phyloP scores from a whole-genome alignment of 768 basidiomycete genomes.

The Amyloporia xantha region DNA sequence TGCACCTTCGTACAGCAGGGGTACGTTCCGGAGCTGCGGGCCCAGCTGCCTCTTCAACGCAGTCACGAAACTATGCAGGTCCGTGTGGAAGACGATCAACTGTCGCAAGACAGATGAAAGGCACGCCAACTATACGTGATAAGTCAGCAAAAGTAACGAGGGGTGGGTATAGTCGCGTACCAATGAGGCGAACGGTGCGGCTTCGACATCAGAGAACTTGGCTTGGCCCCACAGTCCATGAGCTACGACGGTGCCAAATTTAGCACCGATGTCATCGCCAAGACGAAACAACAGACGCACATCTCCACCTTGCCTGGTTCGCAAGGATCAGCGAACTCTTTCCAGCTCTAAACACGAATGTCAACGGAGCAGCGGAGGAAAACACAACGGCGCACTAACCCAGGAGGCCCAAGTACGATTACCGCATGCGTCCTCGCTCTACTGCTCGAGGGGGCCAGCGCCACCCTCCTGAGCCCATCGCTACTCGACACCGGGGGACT shows the following conservation, averaged over 20 bases:
- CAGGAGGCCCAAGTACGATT: conserved; percentile 57
- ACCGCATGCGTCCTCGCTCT: conserved; percentile 50
- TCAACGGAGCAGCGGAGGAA: background rate
- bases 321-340: conserved; percentile 67
- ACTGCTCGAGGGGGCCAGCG: conserved; percentile 36
- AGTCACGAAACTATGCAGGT: conserved; percentile 59
- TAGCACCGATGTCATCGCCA: conserved; percentile 26
- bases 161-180: conserved; percentile 27
- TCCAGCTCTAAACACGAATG: conserved; percentile 42
- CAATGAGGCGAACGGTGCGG: conserved; percentile 64
- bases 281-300: conserved; percentile 31
- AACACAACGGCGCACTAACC: conserved; percentile 32
- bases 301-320: conserved; percentile 68
- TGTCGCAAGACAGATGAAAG: conserved; percentile 68
- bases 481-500: conserved; percentile 30
- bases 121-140: conserved; percentile 44
- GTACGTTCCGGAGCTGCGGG: conserved; percentile 62
- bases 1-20: conserved; percentile 63
- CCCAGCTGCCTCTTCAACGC: conserved; percentile 55
- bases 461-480: conserved; percentile 39
- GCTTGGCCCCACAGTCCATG: conserved; percentile 76
- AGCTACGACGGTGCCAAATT: conserved; percentile 13
- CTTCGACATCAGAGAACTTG: conserved; percentile 59
- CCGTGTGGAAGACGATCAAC: conserved; percentile 67
- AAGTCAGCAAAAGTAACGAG: conserved; percentile 5